Base-by-base conservation (phyloP, 2,329 filamentous ascomycete genomes). In the Paecilomyces fulvus region DNA sequence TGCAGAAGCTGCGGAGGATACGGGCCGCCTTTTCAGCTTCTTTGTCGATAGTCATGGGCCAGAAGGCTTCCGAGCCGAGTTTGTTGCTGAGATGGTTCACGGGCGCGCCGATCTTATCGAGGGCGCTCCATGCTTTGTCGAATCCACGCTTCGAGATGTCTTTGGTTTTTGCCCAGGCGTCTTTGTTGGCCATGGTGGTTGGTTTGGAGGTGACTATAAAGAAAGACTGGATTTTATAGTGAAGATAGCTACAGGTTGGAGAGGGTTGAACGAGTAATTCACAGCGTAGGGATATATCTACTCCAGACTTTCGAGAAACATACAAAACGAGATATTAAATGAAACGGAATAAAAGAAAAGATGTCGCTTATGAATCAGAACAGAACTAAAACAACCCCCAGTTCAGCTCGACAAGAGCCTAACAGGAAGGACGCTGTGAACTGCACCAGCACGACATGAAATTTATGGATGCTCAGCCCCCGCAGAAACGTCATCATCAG, bases 1-100 rank as follows among this genome's bases (percentile, higher is more conserved):
- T 89, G 78, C 90, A 95, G 74, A 96, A 96, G 31, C 89, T 92
- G 70, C 90, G 88, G 53, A 96, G 74, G 59, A 96, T 96, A 56
- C 90, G 82, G 58, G 91, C 90, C 50, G 91, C 89, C 76, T 96
- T 96, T 74, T 96, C 90, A 73, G 88, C 89, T 78, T 96, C 92
- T 63, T 88, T 87, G 70, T 96, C 92, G 54, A 96, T 78, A 1
- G 86, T 88, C 30, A 88, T 87, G 3, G 90, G 90, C 89, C 89
- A 94, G 67, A 92, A 92, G 23, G 88, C 85, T 70, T 95, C 90
- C 30, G 81, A 81, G 57, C 90, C 90, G 37, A 95, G 78, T 73
- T 87, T 90, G 73, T 95, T 90, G n/a, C 87, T 89, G 23, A 95
- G 72, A 58, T 81, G 84, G 69, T 95, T 95, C 67, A 95, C 85